phyloP scores from a whole-genome alignment of 225 moss, liverwort and hornwort species.

The Asterella californica region DNA sequence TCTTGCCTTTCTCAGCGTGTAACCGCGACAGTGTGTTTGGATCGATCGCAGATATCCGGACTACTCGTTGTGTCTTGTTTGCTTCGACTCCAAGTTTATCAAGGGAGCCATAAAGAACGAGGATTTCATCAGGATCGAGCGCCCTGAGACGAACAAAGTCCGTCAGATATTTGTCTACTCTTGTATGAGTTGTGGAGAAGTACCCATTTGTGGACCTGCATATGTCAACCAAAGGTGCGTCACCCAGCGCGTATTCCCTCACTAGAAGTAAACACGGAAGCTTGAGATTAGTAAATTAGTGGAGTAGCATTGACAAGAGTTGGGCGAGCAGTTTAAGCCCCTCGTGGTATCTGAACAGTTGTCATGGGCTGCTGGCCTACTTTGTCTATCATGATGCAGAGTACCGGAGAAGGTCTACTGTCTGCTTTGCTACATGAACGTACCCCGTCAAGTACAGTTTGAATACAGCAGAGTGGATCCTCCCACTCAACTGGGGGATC shows the following conservation, averaged over 20 bases:
- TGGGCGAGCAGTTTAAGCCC: neutral
- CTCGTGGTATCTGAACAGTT: neutral
- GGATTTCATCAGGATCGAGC: constrained; percentile 22
- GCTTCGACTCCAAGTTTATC: constrained; percentile 25
- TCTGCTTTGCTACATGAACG: constrained; percentile 43
- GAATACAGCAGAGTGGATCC: constrained; percentile 47
- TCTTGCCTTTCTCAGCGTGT: neutral
- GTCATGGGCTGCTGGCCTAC: neutral
- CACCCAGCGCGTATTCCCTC: neutral
- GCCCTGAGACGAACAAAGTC: constrained; percentile 20
- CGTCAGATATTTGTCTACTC: constrained; percentile 27
- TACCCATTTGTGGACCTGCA: constrained; percentile 23
- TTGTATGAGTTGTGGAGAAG: constrained; percentile 28
- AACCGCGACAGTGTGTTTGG: neutral
- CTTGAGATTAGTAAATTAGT: neutral
- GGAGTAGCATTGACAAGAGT: neutral
- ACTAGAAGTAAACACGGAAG: neutral
- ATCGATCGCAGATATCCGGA: constrained; percentile 19
- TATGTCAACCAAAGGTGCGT: constrained; percentile 25
- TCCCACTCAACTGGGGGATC: constrained; percentile 43
- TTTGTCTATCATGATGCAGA: constrained; percentile 17
- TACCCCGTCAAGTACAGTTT: constrained; percentile 31
- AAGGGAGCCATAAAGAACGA: constrained; percentile 23
- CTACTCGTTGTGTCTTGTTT: constrained; percentile 20
- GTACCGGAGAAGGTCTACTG: constrained; percentile 36